A percentile compares a stretch with the other conserved stretches of the same genome.
Conservation (phyloP, 2,329 filamentous ascomycete genomes). For the Endothia cerciana region DNA sequence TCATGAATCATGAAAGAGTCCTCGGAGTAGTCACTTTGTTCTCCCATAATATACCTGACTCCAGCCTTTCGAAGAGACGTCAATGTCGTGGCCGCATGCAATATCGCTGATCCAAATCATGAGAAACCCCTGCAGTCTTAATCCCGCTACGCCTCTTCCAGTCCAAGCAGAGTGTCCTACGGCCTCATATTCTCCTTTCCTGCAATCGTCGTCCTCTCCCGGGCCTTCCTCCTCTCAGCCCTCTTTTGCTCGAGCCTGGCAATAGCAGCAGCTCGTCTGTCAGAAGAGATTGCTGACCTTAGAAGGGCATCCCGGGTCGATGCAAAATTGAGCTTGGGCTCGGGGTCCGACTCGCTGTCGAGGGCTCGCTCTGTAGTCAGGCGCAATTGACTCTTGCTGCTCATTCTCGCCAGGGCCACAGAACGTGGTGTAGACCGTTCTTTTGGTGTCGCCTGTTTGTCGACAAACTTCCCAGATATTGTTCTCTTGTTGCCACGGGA, state of each 20-base stretch:
- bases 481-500: slow-evolving; percentile 24
- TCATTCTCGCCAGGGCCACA: slow-evolving; percentile 2
- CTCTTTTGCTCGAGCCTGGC: slow-evolving; percentile 59
- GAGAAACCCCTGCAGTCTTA: slow-evolving; percentile 22
- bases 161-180: slow-evolving; percentile 31
- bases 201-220: slow-evolving; percentile 36
- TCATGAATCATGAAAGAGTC: slow-evolving; percentile 3
- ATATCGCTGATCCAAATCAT: slow-evolving; percentile 25
- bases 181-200: slow-evolving; percentile 59
- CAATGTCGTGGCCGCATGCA: slow-evolving; percentile 20
- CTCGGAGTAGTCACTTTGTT: neutral
- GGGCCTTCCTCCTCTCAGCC: slow-evolving; percentile 51
- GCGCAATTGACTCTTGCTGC: slow-evolving; percentile 28
- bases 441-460: neutral
- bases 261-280: slow-evolving; percentile 57
- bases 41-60: slow-evolving; percentile 29
- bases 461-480: slow-evolving; percentile 12
- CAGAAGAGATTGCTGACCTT: slow-evolving; percentile 51
- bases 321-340: slow-evolving; percentile 39
- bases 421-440: slow-evolving; percentile 5
- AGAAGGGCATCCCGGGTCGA: slow-evolving; percentile 42
- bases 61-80: slow-evolving; percentile 22
- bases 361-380: slow-evolving; percentile 36
- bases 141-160: slow-evolving; percentile 21
- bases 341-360: slow-evolving; percentile 45